Percentiles rank a stretch among this genome's conserved stretches.
These are phyloP conservation scores for Sporothrix mexicana DNA, from an alignment of 2,329 filamentous ascomycete species.

Conservation along the genomic window DNA sequence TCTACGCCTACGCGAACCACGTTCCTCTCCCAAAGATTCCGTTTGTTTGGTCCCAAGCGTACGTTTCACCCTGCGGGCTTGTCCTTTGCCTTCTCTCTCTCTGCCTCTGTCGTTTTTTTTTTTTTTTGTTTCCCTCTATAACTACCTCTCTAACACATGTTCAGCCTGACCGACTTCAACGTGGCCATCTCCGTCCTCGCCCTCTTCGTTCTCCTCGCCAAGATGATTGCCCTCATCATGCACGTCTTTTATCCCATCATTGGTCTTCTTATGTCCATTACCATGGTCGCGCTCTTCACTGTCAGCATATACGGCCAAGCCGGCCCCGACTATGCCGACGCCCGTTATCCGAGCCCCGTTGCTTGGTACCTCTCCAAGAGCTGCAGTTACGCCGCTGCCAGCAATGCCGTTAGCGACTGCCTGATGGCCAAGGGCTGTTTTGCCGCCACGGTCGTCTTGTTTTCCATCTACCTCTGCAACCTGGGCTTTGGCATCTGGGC, in stretches of 20 bases:
- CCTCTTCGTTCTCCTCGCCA: constrained; percentile 76
- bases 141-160: not conserved
- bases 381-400: constrained; percentile 65
- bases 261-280: constrained; percentile 62
- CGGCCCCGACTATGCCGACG: constrained; percentile 73
- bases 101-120: no score
- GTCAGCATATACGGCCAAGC: constrained; percentile 73
- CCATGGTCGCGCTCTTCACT: constrained; percentile 66
- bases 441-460: constrained; percentile 67
- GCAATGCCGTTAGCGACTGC: constrained; percentile 64
- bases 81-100: no score
- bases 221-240: constrained; percentile 72
- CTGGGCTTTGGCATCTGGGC: constrained; percentile 64
- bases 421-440: constrained; percentile 71
- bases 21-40: constrained; percentile 65
- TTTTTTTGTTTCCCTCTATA: not conserved
- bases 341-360: constrained; percentile 63
- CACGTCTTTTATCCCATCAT: constrained; percentile 72
- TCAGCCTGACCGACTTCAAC: constrained; percentile 72
- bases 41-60: constrained; percentile 76
- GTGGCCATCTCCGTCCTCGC: constrained; percentile 76
- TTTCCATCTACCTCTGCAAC: constrained; percentile 65
- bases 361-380: constrained; percentile 78
- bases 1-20: constrained; percentile 78
- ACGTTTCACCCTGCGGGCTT: constrained; percentile 47